phyloP scores from a whole-genome alignment of 768 basidiomycete species.

The Nidularia pulvinata region DNA sequence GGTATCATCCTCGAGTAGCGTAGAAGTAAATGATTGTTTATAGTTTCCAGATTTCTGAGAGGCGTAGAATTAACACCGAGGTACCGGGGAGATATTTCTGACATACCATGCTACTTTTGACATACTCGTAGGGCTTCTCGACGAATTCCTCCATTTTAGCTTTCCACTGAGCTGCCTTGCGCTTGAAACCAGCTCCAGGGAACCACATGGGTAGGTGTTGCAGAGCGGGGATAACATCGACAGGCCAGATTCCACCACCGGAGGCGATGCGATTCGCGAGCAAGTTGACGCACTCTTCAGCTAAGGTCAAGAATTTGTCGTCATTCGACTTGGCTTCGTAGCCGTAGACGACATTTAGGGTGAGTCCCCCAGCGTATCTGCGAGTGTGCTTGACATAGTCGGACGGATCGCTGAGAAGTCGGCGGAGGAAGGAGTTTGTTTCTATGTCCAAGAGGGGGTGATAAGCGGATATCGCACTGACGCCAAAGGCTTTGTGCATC shows the following conservation, averaged over 20 bases:
- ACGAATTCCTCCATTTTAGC: constrained; percentile 63
- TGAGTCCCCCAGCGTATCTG: constrained; percentile 61
- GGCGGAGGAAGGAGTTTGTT: constrained; percentile 56
- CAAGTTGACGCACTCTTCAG: constrained; percentile 39
- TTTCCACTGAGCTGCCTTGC: constrained; percentile 62
- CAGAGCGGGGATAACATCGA: constrained; percentile 48
- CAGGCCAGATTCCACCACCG: constrained; percentile 46
- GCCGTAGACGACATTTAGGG: constrained; percentile 62
- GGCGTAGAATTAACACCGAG: constrained; percentile 3
- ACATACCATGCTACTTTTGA: constrained; percentile 57
- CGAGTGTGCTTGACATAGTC: constrained; percentile 32
- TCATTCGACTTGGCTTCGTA: constrained; percentile 38
- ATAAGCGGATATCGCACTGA: constrained; percentile 52
- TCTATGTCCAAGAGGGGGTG: constrained; percentile 55
- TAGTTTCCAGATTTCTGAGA: constrained; percentile 37
- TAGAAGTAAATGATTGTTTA: constrained; percentile 43
- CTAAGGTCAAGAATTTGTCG: constrained; percentile 36
- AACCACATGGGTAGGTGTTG: constrained; percentile 62
- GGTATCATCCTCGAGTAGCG: constrained; percentile 51
- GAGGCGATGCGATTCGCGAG: constrained; percentile 39
- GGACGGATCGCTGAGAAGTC: constrained; percentile 45
- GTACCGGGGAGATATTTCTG: constrained; percentile 5
- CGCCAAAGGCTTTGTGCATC: constrained; percentile 63
- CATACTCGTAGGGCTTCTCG: constrained; percentile 59
- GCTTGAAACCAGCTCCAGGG: constrained; percentile 68